Evolutionary conservation across 371 early-diverging fungal genomes (phyloP), one percentile per base, ranked within the genome.

Genomic region (Circinella umbellata): DNA sequence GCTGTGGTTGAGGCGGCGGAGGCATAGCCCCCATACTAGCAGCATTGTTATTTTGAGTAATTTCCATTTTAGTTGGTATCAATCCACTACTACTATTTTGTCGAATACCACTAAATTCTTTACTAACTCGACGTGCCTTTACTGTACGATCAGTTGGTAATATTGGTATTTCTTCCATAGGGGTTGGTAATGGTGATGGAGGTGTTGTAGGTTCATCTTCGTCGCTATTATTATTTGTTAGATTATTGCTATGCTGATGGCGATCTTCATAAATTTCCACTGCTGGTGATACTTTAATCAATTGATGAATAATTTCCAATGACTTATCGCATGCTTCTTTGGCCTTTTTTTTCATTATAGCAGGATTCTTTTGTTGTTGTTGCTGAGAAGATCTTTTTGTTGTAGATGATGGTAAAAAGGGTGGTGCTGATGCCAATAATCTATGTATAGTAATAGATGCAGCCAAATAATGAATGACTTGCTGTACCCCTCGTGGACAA

Each of bases 381-480:
- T 34, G 57, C 27, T 34, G 57, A 27, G 42, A 6, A 10, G 20
- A 10, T 34, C 6, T 35, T 61, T 11, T 5, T 61, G 17, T 36
- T 37, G 35, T 11, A 4, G 37, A n/a, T 1, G 61, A 14, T 18
- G 27, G 18, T 9, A 57, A 34, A 10, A 11, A 42, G 11, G 42
- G 42, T 42, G 42, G 42, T 42, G 42, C 6, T 9, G 42, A 42
- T 9, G 42, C 42, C 42, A 42, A 42, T 42, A 48, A 37, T 34
- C 66, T 61, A 57, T 73, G 74, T 8, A 81, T 37, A 6, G 82
- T 79, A 3, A 74, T 55, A 1, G 79, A 73, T n/a, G 82, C 77
- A 8, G 79, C 72, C n/a, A 81, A 39, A 59, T 77, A 81, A 61
- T 81, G 75, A 20, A 81, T 60, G 14, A 77, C 69, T 46, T 81